phyloP scores from a whole-genome alignment of 306 rosid genomes.

The Quercus ilex region DNA sequence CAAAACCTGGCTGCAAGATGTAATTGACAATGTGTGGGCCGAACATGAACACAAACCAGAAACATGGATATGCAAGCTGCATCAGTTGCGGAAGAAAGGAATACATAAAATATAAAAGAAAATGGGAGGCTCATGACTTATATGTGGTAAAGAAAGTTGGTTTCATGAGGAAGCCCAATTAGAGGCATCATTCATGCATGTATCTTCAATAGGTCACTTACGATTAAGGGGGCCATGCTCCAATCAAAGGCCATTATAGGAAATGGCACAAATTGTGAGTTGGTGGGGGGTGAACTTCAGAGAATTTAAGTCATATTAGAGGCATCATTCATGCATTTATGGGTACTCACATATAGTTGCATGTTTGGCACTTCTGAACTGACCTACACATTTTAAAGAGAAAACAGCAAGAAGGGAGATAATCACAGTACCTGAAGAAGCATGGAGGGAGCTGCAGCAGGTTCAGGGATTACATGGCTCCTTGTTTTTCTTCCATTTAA shows the following conservation, averaged over 20 bases:
- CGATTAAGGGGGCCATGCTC: too few species aligned
- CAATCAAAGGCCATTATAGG: too few species aligned
- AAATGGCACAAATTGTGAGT: too few species aligned
- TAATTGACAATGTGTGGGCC: conserved; percentile 24
- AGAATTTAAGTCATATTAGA: too few species aligned
- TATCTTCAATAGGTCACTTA: too few species aligned
- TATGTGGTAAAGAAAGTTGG: background rate
- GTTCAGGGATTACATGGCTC: conserved; percentile 73
- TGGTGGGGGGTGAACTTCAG: too few species aligned
- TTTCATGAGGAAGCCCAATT: background rate
- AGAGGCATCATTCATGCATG: background rate
- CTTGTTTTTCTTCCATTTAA: conserved; percentile 83
- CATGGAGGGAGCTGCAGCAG: conserved; percentile 71
- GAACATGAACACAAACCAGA: conserved; percentile 36
- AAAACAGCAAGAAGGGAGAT: background rate
- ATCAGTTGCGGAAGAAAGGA: conserved; percentile 34
- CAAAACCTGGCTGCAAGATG: conserved; percentile 80
- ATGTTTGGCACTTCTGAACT: background rate
- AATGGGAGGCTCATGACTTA: background rate
- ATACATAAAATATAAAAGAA: background rate
- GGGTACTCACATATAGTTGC: background rate
- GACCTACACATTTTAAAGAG: background rate
- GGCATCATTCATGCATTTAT: too few species aligned
- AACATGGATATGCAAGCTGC: conserved; percentile 32
- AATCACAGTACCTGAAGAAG: conserved; percentile 80